Evolutionary conservation across 179 eudicot genomes (phyloP).

Genomic region (Gypsophila paniculata): DNA sequence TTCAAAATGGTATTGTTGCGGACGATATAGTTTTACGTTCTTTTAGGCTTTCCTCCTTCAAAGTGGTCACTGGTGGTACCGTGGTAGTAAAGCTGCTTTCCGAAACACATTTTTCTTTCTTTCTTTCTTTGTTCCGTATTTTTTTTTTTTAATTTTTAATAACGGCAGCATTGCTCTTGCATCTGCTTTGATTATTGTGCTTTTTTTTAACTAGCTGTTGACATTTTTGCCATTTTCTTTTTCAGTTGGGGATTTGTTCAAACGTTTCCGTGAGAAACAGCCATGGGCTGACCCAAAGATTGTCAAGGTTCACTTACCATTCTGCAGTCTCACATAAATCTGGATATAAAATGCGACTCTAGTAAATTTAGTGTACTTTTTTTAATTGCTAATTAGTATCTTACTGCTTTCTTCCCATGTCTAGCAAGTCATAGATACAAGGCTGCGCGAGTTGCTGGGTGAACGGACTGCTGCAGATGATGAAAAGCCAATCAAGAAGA

Average conservation of each 20-base stretch:
- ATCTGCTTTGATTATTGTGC: too few species aligned
- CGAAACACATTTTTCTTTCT: too few species aligned
- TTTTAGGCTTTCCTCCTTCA: too few species aligned
- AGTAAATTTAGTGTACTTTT: not conserved
- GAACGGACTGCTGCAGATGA: conserved; percentile 87
- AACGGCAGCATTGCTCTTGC: too few species aligned
- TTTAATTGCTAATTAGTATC: conserved; percentile 8
- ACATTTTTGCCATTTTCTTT: too few species aligned
- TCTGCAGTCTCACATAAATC: not conserved
- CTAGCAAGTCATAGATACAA: conserved; percentile 72
- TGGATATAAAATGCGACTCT: not conserved
- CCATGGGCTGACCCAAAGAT: conserved; percentile 96
- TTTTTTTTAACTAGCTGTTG: too few species aligned
- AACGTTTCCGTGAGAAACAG: conserved; percentile 72
- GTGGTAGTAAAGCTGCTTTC: too few species aligned
- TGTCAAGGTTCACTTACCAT: conserved; percentile 56
- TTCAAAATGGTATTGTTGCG: too few species aligned
- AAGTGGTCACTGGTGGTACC: too few species aligned
- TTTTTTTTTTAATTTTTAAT: too few species aligned
- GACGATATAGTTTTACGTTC: too few species aligned
- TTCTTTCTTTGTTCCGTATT: too few species aligned
- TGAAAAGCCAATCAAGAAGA: conserved; percentile 83
- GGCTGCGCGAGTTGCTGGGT: conserved; percentile 61
- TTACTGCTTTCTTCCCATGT: conserved; percentile 13
- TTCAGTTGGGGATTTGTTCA: conserved; percentile 78